phyloP scores from a whole-genome alignment of 2,329 filamentous ascomycete genomes.

The Myriosclerotinia curreyana region DNA sequence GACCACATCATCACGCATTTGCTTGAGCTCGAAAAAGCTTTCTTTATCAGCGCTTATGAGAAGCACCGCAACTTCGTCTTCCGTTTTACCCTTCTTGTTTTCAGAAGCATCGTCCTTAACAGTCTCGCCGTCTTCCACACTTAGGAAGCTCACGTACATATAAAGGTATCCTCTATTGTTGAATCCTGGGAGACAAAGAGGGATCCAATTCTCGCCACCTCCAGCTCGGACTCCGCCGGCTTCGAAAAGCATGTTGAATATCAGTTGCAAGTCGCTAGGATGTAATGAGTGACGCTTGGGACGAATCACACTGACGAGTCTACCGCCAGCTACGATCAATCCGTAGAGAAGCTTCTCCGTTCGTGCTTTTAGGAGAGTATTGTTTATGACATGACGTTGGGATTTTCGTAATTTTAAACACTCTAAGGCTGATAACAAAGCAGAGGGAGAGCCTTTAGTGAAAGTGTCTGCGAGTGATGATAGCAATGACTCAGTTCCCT shows the following conservation, averaged over 20 bases:
- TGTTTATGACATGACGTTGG: constrained; percentile 82
- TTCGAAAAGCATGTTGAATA: constrained; percentile 99
- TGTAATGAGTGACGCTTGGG: constrained; percentile 95
- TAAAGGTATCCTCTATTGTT: constrained; percentile 96
- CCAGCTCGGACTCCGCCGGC: constrained; percentile 87
- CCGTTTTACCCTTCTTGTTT: constrained; percentile 55
- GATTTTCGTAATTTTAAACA: constrained; percentile 90
- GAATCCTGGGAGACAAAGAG: constrained; percentile 91
- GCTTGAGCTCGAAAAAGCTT: constrained; percentile 84
- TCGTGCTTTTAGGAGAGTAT: constrained; percentile 74
- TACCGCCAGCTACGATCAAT: constrained; percentile 85
- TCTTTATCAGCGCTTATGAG: constrained; percentile 92
- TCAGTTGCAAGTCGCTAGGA: constrained; percentile 89
- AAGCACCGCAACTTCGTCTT: constrained; percentile 83
- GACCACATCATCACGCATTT: constrained; percentile 62
- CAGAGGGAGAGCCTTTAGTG: constrained; percentile 85
- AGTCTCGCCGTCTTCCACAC: constrained; percentile 54
- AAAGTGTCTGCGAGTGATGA: constrained; percentile 94
- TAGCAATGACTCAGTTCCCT: constrained; percentile 86
- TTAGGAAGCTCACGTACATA: constrained; percentile 98
- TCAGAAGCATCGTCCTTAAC: constrained; percentile 55
- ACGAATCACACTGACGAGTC: constrained; percentile 89
- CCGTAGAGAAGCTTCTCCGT: constrained; percentile 83
- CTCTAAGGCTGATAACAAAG: constrained; percentile 84
- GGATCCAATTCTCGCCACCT: constrained; percentile 96